Evolutionary conservation across 306 rosid species (phyloP), one percentile per base, ranked within the genome.

Genomic region (Rubus parviflorus): DNA sequence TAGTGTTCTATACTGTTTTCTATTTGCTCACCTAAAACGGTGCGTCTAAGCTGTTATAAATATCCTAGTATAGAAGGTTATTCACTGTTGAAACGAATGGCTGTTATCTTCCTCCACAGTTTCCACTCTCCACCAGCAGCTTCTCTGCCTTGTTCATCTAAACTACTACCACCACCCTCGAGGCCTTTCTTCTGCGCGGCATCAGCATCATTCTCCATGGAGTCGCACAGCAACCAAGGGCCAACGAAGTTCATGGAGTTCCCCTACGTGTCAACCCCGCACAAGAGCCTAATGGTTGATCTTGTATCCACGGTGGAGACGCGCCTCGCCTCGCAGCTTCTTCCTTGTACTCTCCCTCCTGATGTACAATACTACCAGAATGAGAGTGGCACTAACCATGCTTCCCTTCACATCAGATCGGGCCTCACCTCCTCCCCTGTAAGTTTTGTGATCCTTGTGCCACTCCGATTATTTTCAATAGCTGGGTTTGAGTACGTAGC

Each of bases 331-430:
- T 82, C 90, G 12, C 89, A 83, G 75, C 97, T 91, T 84, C 86
- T 91, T 77, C 97, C 93, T 51, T 93, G 87, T 46, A 56, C 86
- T 1, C 89, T 93, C 14, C 93, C 97, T 15, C 67, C 77, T 15
- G 90, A 93, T 80, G 92, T 88, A 23, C 91, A 83, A 72, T 80
- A 72, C 69, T 89, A 70, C 60, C 89, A 85, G 30, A 93, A 45
- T 76, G 79, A 79, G 16, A 79, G 0, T 45, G 89, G 80, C 23
- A 56, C 84, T 20, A 78, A 90, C 41, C 81, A 85, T 71, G 91
- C 87, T 47, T 80, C 91, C 0, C 88, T 91, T 20, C 92, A 89
- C 58, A 79, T 87, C 58, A 78, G 89, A 83, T 60, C 93, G 4
- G 92, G 85, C 79, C 77, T 60, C 45, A n/a, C 45, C 45, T 1